Conservation (phyloP, 306 rosid genomes). For the Cucurbita argyrosperma region DNA sequence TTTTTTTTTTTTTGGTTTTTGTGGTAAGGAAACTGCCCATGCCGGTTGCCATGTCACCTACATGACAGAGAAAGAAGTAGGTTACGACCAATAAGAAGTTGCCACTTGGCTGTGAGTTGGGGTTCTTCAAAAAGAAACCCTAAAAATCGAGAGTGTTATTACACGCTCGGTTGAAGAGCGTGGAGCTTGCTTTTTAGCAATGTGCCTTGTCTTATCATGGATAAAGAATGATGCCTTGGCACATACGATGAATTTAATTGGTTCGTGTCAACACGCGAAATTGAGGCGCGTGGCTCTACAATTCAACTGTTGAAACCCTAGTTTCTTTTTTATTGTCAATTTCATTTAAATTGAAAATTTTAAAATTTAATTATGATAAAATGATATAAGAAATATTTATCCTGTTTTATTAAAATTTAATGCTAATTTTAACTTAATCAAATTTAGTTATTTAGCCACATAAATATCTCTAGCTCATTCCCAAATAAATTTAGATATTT, state of each 20-base stretch:
- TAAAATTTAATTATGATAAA: too few species aligned
- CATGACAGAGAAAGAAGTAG: conserved; percentile 6
- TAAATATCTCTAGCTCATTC: too few species aligned
- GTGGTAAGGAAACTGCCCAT: conserved; percentile 16
- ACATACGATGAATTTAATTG: conserved; percentile 27
- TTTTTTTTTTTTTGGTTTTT: neutral
- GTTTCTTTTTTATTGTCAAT: neutral
- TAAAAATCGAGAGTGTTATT: conserved; percentile 17
- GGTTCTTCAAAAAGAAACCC: conserved; percentile 64
- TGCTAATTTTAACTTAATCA: too few species aligned
- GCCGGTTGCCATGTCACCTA: conserved; percentile 11
- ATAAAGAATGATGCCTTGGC: conserved; percentile 47
- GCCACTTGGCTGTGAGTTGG: conserved; percentile 31
- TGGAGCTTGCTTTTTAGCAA: conserved; percentile 19
- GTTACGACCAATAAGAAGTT: neutral
- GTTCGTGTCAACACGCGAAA: conserved; percentile 21
- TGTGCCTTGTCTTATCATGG: conserved; percentile 44
- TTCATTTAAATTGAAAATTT: neutral
- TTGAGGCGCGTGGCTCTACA: conserved; percentile 10
- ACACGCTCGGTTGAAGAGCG: conserved; percentile 31
- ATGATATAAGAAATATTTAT: too few species aligned
- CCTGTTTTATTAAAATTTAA: too few species aligned
- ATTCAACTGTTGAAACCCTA: conserved; percentile 48
- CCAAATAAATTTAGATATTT: too few species aligned
- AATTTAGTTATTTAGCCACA: too few species aligned